phyloP scores from a whole-genome alignment of 1,284 basidiomycete species.

The Mycosarcoma maydis region DNA sequence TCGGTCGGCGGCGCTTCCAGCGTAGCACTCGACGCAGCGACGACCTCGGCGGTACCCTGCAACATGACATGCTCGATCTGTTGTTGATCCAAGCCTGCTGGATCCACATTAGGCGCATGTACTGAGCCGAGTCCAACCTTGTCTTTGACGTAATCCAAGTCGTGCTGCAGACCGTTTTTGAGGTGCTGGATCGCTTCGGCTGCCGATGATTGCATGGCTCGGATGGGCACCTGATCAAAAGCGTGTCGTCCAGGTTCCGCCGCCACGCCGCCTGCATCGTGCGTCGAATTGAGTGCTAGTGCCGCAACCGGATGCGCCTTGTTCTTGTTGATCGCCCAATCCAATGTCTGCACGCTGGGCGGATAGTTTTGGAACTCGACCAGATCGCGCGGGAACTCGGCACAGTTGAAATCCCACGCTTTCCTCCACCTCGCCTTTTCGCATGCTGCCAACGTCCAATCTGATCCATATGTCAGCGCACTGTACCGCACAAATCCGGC shows the following conservation, averaged over 20 bases:
- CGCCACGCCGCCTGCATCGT: slow-evolving; percentile 2
- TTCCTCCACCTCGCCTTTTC: slow-evolving; percentile 82
- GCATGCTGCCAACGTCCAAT: slow-evolving; percentile 87
- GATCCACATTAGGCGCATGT: slow-evolving; percentile 23
- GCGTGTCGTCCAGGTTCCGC: slow-evolving; percentile 48
- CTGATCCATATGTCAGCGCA: slow-evolving; percentile 83
- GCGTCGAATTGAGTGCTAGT: slow-evolving; percentile 9
- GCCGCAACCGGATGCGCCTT: neutral
- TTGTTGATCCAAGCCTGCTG: slow-evolving; percentile 52
- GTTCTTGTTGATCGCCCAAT: slow-evolving; percentile 19
- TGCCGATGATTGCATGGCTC: slow-evolving; percentile 32
- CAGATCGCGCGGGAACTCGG: slow-evolving; percentile 53
- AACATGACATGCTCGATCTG: slow-evolving; percentile 54
- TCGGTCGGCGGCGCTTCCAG: slow-evolving; percentile 1
- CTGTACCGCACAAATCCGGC: slow-evolving; percentile 83
- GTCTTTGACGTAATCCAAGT: slow-evolving; percentile 25
- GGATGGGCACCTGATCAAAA: slow-evolving; percentile 36
- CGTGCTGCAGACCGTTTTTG: slow-evolving; percentile 32
- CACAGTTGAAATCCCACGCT: slow-evolving; percentile 97
- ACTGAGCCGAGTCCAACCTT: slow-evolving; percentile 19
- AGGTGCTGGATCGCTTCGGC: slow-evolving; percentile 20
- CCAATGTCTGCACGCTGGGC: slow-evolving; percentile 40
- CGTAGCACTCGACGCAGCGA: neutral
- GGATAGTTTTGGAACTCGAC: slow-evolving; percentile 47
- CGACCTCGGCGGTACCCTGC: slow-evolving; percentile 45